Evolutionary conservation across 495 filamentous ascomycete genomes (phyloP).

Genomic region (Xylaria grammica): DNA sequence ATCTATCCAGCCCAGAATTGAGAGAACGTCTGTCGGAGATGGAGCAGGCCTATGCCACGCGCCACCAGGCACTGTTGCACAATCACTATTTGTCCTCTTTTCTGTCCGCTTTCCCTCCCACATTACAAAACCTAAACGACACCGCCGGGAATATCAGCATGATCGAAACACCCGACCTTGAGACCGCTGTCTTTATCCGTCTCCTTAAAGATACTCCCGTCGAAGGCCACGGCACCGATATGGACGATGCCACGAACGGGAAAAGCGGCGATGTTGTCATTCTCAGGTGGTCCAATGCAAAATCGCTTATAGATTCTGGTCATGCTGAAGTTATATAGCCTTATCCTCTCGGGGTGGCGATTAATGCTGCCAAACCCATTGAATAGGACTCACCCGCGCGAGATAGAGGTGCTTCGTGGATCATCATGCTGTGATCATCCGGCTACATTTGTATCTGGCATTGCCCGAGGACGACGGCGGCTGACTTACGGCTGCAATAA

Average conservation of each 20-base stretch:
- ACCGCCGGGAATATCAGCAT: conserved; percentile 87
- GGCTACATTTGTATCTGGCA: neutral
- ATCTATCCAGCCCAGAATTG: conserved; percentile 56
- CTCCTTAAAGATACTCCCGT: conserved; percentile 66
- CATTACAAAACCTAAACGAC: conserved; percentile 84
- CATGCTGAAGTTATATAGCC: conserved; percentile 81
- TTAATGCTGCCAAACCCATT: neutral
- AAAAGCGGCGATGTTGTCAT: conserved; percentile 85
- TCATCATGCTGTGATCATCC: neutral
- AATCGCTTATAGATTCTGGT: conserved; percentile 69
- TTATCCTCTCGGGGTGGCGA: neutral
- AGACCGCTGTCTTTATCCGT: conserved; percentile 83
- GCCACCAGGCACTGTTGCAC: conserved; percentile 82
- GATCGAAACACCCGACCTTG: conserved; percentile 84
- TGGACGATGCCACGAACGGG: conserved; percentile 63
- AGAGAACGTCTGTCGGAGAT: conserved; percentile 66
- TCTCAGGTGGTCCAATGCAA: conserved; percentile 84
- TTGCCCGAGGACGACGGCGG: neutral
- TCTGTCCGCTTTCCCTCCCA: conserved; percentile 75
- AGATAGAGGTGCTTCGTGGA: neutral
- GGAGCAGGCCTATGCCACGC: conserved; percentile 77
- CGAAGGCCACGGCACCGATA: conserved; percentile 62
- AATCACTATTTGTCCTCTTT: conserved; percentile 83
- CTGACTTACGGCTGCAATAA: neutral
- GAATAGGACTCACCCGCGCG: neutral